These are phyloP conservation scores for Pseudogymnoascus sp. DNA, from an alignment of 2,329 filamentous ascomycete species.

Conservation along the genomic window DNA sequence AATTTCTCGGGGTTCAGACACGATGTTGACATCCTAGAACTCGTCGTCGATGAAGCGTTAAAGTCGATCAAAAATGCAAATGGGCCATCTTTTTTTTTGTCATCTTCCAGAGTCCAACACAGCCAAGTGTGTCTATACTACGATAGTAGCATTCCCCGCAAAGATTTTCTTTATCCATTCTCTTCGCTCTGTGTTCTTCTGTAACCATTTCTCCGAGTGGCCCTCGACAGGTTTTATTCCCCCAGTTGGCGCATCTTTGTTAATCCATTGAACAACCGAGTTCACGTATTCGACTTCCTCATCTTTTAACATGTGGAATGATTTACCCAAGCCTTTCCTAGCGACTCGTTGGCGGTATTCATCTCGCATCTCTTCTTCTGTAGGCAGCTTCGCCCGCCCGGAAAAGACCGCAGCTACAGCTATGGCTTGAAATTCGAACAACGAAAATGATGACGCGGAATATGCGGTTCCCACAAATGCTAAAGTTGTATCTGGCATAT, in stretches of 20 bases:
- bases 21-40: background rate
- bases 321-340: constrained; percentile 35
- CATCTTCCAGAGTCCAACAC: background rate
- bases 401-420: constrained; percentile 37
- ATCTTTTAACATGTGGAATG: constrained; percentile 37
- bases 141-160: background rate
- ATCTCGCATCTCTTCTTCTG: constrained; percentile 30
- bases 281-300: constrained; percentile 20
- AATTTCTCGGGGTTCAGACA: background rate
- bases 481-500: constrained; percentile 41
- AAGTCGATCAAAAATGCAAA: background rate
- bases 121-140: background rate
- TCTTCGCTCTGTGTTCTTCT: constrained; percentile 11
- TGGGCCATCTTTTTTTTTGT: background rate
- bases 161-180: background rate
- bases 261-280: constrained; percentile 17
- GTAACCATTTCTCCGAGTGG: constrained; percentile 17
- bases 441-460: constrained; percentile 41
- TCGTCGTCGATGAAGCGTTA: background rate
- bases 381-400: constrained; percentile 33
- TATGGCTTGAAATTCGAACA: constrained; percentile 45
- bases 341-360: constrained; percentile 34
- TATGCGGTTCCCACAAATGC: constrained; percentile 41
- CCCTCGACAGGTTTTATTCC: constrained; percentile 16
- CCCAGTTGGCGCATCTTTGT: constrained; percentile 11